Evolutionary conservation across 2,329 filamentous ascomycete genomes (phyloP).

Genomic region (Knoxdaviesia capensis): DNA sequence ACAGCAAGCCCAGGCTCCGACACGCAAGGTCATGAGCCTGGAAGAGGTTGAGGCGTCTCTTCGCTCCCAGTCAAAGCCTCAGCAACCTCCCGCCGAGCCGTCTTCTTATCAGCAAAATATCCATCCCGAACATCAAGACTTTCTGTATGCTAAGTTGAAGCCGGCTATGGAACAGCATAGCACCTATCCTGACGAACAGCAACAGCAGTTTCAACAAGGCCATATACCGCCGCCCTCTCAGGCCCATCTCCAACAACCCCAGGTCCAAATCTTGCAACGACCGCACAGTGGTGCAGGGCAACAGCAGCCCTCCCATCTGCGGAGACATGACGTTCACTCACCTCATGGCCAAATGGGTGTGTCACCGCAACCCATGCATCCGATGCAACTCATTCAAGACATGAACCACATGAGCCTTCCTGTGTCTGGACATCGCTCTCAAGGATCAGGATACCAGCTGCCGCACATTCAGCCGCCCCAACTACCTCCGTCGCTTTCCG

Average conservation of each 20-base stretch:
- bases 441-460: constrained; percentile 25
- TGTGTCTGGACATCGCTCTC: constrained; percentile 17
- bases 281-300: constrained; percentile 20
- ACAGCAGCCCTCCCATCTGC: constrained; percentile 2
- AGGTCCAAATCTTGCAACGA: constrained; percentile 32
- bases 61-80: constrained; percentile 34
- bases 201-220: constrained; percentile 7
- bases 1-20: constrained; percentile 11
- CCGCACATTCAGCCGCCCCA: constrained; percentile 14
- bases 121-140: constrained; percentile 2
- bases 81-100: constrained; percentile 3
- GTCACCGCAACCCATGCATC: constrained; percentile 3
- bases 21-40: constrained; percentile 77
- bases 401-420: constrained; percentile 57
- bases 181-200: constrained; percentile 5
- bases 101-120: neutral
- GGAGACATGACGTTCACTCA: no score
- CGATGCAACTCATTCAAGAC: constrained; percentile 20
- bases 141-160: constrained; percentile 3
- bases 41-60: constrained; percentile 95
- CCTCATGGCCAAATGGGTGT: no score
- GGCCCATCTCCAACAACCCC: neutral
- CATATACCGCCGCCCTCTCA: constrained; percentile 3
- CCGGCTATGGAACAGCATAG: constrained; percentile 4
- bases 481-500: constrained; percentile 48